These are phyloP conservation scores for Hypholoma fasciculare DNA, from an alignment of 768 basidiomycete species.

Conservation along the genomic window DNA sequence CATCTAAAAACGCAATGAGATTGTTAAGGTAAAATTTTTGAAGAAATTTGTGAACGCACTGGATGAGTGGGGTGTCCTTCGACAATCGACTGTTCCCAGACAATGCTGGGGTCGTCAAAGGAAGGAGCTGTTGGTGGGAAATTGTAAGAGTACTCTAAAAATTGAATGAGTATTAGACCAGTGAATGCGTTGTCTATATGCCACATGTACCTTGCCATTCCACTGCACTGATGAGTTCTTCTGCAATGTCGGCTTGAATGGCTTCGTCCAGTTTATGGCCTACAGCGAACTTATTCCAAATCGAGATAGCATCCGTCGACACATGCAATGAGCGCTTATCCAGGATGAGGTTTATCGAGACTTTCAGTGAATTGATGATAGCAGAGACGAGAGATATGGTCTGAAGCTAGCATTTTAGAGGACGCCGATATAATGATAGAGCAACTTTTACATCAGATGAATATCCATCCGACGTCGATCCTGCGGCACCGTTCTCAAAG, in stretches of 20 bases:
- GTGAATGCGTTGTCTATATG: neutral
- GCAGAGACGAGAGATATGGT: conserved; percentile 24
- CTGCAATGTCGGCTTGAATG: conserved; percentile 40
- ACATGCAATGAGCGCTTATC: conserved; percentile 20
- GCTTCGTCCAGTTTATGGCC: conserved; percentile 33
- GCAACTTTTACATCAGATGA: conserved; percentile 13
- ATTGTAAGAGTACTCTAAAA: conserved; percentile 46
- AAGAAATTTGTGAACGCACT: conserved; percentile 25
- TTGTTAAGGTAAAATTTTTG: neutral
- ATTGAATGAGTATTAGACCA: neutral
- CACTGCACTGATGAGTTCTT: conserved; percentile 49
- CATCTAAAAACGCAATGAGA: conserved; percentile 39
- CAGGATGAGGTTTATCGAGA: conserved; percentile 27
- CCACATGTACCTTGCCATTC: conserved; percentile 49
- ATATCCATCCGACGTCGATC: neutral
- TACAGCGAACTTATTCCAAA: conserved; percentile 45
- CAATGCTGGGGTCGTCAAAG: conserved; percentile 48
- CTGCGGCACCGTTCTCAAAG: conserved; percentile 24
- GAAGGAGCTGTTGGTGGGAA: conserved; percentile 45
- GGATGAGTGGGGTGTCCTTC: conserved; percentile 64
- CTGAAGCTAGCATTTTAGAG: conserved; percentile 21
- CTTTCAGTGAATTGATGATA: conserved; percentile 25
- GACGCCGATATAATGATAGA: neutral
- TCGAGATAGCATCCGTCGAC: conserved; percentile 33
- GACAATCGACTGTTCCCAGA: conserved; percentile 62